These are phyloP conservation scores for Penicilliopsis zonata DNA, from an alignment of 495 filamentous ascomycete species.

Conservation along the genomic window DNA sequence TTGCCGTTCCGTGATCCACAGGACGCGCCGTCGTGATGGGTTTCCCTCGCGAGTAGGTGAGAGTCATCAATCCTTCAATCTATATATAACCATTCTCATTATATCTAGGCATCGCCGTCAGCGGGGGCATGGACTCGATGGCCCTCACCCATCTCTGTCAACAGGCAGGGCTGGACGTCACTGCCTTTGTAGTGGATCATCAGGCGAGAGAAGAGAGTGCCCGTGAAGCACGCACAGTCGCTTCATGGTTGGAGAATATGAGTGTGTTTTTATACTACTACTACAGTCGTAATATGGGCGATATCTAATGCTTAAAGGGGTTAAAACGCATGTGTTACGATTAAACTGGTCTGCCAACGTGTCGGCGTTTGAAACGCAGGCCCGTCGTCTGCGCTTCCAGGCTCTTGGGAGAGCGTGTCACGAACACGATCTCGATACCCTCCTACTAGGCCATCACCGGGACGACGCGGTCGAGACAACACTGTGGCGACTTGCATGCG, in stretches of 20 bases:
- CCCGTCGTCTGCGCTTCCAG: constrained; percentile 63
- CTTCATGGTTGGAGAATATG: constrained; percentile 33
- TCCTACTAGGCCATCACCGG: constrained; percentile 73
- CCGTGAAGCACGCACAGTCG: constrained; percentile 53
- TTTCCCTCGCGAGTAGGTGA: too few relatives aligned
- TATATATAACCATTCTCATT: too few relatives aligned
- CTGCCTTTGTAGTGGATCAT: constrained; percentile 72
- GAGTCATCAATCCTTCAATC: too few relatives aligned
- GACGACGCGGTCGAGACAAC: constrained; percentile 86
- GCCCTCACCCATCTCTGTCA: constrained; percentile 68
- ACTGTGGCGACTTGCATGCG: constrained; percentile 55
- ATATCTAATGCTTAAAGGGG: constrained; percentile 18
- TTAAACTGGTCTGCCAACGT: constrained; percentile 40
- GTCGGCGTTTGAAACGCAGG: constrained; percentile 64
- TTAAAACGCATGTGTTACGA: constrained; percentile 37
- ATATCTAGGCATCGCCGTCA: constrained; percentile 63
- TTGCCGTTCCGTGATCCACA: too few relatives aligned
- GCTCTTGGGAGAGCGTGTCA: constrained; percentile 51
- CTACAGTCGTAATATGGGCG: too few relatives aligned
- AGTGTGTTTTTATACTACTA: constrained; percentile 23
- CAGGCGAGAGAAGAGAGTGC: constrained; percentile 53
- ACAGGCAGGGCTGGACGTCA: constrained; percentile 30
- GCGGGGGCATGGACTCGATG: constrained; percentile 95
- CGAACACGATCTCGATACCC: constrained; percentile 27
- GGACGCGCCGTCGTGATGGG: too few relatives aligned